Percentiles rank a stretch among this genome's conserved stretches.
phyloP scores from a whole-genome alignment of 768 basidiomycete genomes.

The Mrakia frigida region DNA sequence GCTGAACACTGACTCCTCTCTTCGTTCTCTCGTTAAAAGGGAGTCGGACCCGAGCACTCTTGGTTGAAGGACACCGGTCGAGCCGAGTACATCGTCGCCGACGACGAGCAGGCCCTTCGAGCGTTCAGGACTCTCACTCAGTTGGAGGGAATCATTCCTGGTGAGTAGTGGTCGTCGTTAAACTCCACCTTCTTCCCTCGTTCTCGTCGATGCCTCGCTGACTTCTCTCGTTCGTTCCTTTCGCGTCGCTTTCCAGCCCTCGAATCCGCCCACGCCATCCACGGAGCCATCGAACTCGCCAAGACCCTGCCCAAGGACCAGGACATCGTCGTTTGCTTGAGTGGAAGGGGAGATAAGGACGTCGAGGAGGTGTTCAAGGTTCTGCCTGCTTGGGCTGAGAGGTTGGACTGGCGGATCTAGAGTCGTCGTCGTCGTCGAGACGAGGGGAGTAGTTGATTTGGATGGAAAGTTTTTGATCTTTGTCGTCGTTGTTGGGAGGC shows the following conservation, averaged over 20 bases:
- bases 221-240: not conserved
- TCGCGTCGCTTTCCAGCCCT: slow-evolving; percentile 54
- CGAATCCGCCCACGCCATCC: slow-evolving; percentile 93
- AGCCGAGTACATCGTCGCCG: slow-evolving; percentile 88
- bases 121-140: slow-evolving; percentile 90
- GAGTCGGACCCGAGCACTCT: slow-evolving; percentile 96
- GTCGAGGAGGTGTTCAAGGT: slow-evolving; percentile 93
- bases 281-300: slow-evolving; percentile 81
- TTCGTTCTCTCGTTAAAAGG: slow-evolving; percentile 53
- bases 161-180: slow-evolving; percentile 43
- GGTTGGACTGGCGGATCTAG: slow-evolving; percentile 80
- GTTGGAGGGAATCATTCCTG: slow-evolving; percentile 93
- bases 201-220: not conserved
- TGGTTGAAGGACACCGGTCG: slow-evolving; percentile 92
- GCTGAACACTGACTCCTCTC: not conserved
- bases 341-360: slow-evolving; percentile 95
- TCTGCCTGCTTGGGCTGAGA: slow-evolving; percentile 90
- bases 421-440: not conserved
- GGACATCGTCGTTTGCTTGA: slow-evolving; percentile 87
- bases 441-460: not conserved
- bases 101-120: slow-evolving; percentile 85
- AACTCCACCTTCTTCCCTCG: not conserved
- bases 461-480: not conserved
- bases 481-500: not conserved
- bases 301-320: slow-evolving; percentile 75